phyloP scores from a whole-genome alignment of 1,139 yeast species.

The Suhomyces kunorum region DNA sequence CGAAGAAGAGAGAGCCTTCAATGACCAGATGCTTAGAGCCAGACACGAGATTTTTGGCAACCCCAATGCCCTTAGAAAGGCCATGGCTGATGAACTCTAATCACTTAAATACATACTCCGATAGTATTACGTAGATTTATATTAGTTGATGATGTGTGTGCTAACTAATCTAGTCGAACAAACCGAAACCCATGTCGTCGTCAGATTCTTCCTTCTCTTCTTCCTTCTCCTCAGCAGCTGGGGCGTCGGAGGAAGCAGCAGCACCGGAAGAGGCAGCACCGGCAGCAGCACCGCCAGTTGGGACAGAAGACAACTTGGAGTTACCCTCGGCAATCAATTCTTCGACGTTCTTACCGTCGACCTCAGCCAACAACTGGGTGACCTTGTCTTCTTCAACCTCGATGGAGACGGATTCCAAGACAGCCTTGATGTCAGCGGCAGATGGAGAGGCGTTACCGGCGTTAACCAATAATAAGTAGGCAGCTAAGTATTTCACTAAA shows the following conservation, averaged over 20 bases:
- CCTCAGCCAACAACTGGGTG: conserved; percentile 80
- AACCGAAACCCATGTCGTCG: conserved; percentile 54
- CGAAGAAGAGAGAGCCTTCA: conserved; percentile 38
- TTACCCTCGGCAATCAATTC: conserved; percentile 97
- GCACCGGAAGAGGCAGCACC: conserved; percentile 70
- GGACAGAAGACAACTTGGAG: conserved; percentile 93
- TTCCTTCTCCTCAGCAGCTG: conserved; percentile 69
- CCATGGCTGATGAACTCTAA: conserved; percentile 54
- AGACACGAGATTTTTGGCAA: conserved; percentile 81
- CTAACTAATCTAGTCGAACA: conserved; percentile 44
- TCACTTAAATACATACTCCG: not conserved
- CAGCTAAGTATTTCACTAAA: conserved; percentile 64
- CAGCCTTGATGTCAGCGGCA: conserved; percentile 85
- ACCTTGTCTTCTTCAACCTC: conserved; percentile 93
- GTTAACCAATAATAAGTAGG: conserved; percentile 66
- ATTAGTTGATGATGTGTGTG: conserved; percentile 11
- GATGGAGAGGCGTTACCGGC: conserved; percentile 80
- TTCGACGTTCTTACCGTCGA: conserved; percentile 89
- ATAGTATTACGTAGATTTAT: conserved; percentile 13
- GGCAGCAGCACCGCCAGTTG: conserved; percentile 96
- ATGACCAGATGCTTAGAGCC: conserved; percentile 50
- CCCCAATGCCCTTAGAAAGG: conserved; percentile 66
- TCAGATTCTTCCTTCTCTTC: conserved; percentile 58
- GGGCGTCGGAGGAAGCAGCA: conserved; percentile 66
- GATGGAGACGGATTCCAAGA: conserved; percentile 90